Evolutionary conservation across 2,329 filamentous ascomycete genomes (phyloP), one percentile per base, ranked within the genome.

Genomic region (Alternaria longipes): DNA sequence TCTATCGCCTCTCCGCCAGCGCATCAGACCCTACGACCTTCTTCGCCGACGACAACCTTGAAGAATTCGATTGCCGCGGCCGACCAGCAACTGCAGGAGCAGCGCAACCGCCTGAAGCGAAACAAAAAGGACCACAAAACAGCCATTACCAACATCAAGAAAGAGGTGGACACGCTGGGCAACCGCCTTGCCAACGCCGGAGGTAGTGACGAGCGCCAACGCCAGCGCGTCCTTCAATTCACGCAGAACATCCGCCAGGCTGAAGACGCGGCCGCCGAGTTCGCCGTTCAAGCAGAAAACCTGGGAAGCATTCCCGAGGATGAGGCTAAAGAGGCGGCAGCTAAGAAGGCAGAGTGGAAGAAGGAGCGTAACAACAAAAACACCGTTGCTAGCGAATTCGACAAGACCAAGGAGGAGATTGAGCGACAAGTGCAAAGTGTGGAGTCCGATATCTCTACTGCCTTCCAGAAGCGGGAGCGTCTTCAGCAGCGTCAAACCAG

Each of bases 11-110:
- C 82, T 40, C 81, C 85, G 26, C 81, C 85, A 44, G 82, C 84
- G 50, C 88, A 89, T 72, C 86, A 88, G 59, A 86, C 87, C 18
- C 84, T 91, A 34, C 88, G 90, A 50, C 91, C 91, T 26, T 90
- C 91, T 64, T 94, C 91, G 12, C 91, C 91, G 3, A 89, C 88
- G 9, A 92, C 90, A 9, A 94, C 91, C 2, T 84, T 94, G 40
- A 89, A 88, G 75, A 91, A 90, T 30, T 93, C 91, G 2, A 92
- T 94, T 68, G 87, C 87, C 47, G 87, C 89, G 11, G 87, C 90
- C 50, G 90, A 93, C 73, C 83, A 85, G 59, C 91, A 90, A 76
- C 83, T 93, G 32, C 82, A 86, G 24, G 90, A 93, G 63, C 88
- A 90, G 71, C 89, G 88, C 69, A 84, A 86, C 60, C 86, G 87